Conservation (phyloP, 176 grass and related monocot genomes). For the Lolium perenne region DNA sequence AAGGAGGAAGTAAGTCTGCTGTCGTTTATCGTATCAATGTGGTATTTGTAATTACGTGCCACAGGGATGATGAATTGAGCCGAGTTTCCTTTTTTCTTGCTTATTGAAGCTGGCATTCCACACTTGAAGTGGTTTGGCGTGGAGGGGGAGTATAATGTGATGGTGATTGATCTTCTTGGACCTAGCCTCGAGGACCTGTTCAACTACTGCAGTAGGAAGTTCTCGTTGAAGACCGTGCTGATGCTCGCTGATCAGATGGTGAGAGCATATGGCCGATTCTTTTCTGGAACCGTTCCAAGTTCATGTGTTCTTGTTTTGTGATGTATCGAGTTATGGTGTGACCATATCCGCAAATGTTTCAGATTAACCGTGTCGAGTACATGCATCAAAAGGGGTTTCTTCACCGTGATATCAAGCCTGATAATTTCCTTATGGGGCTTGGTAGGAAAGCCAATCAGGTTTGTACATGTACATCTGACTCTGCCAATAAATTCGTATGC, state of each 20-base stretch:
- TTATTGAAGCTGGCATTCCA: constrained; percentile 63
- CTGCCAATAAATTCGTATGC: neutral
- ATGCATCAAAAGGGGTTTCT: constrained; percentile 86
- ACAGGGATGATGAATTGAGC: neutral
- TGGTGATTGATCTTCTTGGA: constrained; percentile 87
- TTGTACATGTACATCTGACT: constrained; percentile 3
- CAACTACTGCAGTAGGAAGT: constrained; percentile 81
- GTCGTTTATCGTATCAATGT: neutral
- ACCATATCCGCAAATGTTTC: constrained; percentile 1
- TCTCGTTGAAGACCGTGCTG: constrained; percentile 77
- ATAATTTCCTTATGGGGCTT: constrained; percentile 87
- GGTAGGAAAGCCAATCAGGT: constrained; percentile 87
- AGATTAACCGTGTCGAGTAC: constrained; percentile 81
- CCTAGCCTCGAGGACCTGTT: constrained; percentile 85
- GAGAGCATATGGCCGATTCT: neutral
- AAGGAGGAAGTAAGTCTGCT: constrained; percentile 81
- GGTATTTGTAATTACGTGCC: constrained; percentile 1
- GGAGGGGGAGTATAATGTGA: constrained; percentile 85
- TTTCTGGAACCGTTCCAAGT: neutral
- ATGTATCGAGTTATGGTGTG: neutral
- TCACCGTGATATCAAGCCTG: constrained; percentile 84
- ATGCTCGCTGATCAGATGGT: constrained; percentile 91
- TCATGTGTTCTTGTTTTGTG: neutral
- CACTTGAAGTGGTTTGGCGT: constrained; percentile 83
- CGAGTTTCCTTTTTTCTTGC: neutral